phyloP scores from a whole-genome alignment of 306 rosid genomes.

The Trichosanthes truncata region DNA sequence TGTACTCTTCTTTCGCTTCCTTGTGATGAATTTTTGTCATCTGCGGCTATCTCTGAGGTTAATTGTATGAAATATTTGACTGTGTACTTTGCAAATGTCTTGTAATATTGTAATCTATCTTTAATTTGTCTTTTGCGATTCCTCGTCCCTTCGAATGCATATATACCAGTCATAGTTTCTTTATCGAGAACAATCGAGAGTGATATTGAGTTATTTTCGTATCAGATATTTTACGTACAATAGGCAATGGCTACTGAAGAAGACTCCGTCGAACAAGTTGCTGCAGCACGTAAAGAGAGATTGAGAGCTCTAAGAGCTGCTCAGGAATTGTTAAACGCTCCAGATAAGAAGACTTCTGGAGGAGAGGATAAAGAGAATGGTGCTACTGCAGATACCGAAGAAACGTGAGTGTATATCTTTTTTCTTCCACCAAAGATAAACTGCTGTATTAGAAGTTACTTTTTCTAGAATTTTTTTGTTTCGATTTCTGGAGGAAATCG shows the following conservation, averaged over 20 bases:
- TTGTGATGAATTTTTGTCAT: background rate
- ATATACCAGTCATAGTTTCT: background rate
- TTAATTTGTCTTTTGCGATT: background rate
- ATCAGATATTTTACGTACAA: background rate
- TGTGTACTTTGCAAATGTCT: background rate
- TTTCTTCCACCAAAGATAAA: background rate
- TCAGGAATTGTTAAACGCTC: constrained; percentile 42
- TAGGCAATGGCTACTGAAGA: constrained; percentile 47
- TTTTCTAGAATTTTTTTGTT: background rate
- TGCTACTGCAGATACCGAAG: constrained; percentile 14
- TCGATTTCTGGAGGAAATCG: background rate
- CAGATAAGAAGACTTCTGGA: constrained; percentile 36
- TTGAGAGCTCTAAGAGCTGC: constrained; percentile 71
- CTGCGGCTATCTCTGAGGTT: background rate
- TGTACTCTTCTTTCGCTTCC: background rate
- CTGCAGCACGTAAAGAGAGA: constrained; percentile 69
- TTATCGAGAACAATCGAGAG: background rate
- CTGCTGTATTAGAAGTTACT: background rate
- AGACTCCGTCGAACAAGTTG: constrained; percentile 55
- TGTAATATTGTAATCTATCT: background rate
- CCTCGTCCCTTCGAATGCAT: background rate
- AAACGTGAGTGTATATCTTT: constrained; percentile 28
- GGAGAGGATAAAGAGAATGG: constrained; percentile 19
- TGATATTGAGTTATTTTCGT: background rate
- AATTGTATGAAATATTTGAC: background rate